These are phyloP conservation scores for Lasiodiplodia sp. DNA, from an alignment of 2,329 filamentous ascomycete genomes.

Conservation along the genomic window DNA sequence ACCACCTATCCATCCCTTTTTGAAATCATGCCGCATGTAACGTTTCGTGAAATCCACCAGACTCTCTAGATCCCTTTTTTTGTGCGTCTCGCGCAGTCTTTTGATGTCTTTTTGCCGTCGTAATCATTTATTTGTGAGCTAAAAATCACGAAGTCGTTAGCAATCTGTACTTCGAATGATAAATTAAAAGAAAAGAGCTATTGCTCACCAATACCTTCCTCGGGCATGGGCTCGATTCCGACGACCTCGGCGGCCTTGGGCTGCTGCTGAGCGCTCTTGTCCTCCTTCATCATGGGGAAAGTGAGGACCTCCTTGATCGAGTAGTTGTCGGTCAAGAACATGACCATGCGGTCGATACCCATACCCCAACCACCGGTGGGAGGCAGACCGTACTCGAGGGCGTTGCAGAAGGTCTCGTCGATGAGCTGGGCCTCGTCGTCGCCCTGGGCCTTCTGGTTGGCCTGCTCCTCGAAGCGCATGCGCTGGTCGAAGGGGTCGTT, in stretches of 20 bases:
- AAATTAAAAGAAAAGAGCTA: neutral
- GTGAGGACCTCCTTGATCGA: slow-evolving; percentile 94
- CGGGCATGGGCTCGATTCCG: slow-evolving; percentile 64
- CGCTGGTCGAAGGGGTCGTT: slow-evolving; percentile 97
- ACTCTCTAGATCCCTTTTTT: neutral
- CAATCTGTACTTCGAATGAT: neutral
- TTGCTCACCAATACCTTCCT: slow-evolving; percentile 63
- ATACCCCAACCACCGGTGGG: slow-evolving; percentile 97
- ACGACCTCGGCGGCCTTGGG: slow-evolving; percentile 68
- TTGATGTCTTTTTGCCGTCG: neutral
- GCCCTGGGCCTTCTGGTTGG: slow-evolving; percentile 91
- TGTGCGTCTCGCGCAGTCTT: neutral
- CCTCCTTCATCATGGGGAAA: slow-evolving; percentile 98
- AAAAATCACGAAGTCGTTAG: neutral
- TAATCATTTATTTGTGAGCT: slow-evolving; percentile 29
- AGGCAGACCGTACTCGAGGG: slow-evolving; percentile 88
- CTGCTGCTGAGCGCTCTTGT: slow-evolving; percentile 56
- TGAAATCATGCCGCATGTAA: slow-evolving; percentile 19
- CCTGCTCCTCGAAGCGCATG: slow-evolving; percentile 91
- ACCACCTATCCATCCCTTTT: neutral
- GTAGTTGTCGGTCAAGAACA: slow-evolving; percentile 96
- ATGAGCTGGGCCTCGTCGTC: slow-evolving; percentile 96
- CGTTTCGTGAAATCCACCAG: neutral
- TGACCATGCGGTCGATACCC: slow-evolving; percentile 91
- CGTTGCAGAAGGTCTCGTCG: slow-evolving; percentile 93